Evolutionary conservation across 345 rosid genomes (phyloP).

Genomic region (Tarenaya hassleriana): DNA sequence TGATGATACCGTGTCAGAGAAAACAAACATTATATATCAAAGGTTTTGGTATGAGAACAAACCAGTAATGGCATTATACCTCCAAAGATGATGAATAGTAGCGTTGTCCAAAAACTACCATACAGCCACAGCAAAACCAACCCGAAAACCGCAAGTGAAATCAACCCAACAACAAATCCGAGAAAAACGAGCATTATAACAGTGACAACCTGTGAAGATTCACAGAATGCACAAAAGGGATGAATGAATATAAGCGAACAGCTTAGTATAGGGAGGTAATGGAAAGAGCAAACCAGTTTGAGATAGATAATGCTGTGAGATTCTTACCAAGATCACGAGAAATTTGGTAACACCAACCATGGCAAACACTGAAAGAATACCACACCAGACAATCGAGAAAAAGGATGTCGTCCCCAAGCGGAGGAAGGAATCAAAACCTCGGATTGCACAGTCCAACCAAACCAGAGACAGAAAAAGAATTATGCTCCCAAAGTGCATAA

Average conservation of each 20-base stretch:
- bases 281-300: not conserved
- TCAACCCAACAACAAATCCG: conserved; percentile 57
- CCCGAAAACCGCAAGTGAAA: conserved; percentile 58
- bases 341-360: conserved; percentile 50
- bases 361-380: conserved; percentile 67
- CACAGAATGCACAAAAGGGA: not conserved
- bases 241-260: not conserved
- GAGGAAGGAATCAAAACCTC: conserved; percentile 81
- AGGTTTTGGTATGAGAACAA: conserved; percentile 3
- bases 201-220: conserved; percentile 47
- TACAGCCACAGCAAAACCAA: conserved; percentile 66
- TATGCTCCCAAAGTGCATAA: conserved; percentile 58
- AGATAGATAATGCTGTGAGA: not conserved
- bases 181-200: conserved; percentile 52
- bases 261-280: not conserved
- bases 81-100: conserved; percentile 52
- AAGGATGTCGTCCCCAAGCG: conserved; percentile 83
- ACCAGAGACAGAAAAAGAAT: conserved; percentile 61
- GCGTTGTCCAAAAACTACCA: conserved; percentile 93
- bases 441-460: conserved; percentile 84
- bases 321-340: conserved; percentile 42
- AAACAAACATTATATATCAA: not conserved
- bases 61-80: conserved; percentile 39
- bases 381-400: conserved; percentile 84
- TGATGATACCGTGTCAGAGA: conserved; percentile 13